These are phyloP conservation scores for Erodium maritimum DNA, from an alignment of 345 rosid genomes.

Conservation along the genomic window DNA sequence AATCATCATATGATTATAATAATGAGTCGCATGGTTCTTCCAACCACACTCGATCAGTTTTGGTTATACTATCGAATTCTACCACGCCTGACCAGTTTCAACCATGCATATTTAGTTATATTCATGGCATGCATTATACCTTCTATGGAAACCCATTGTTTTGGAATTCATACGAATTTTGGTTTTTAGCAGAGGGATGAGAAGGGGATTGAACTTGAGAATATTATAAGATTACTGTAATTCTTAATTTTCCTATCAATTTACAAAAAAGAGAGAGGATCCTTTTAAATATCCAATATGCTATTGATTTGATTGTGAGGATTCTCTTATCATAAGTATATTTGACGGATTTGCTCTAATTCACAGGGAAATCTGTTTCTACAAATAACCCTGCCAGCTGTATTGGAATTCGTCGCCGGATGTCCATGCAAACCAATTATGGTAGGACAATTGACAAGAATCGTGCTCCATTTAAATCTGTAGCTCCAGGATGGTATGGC, in stretches of 20 bases:
- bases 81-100: too few species aligned
- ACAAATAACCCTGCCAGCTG: constrained; percentile 18
- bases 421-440: constrained; percentile 24
- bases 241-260: too few species aligned
- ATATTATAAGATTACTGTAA: not conserved
- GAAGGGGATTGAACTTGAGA: not conserved
- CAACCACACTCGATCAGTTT: not conserved
- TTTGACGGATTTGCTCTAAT: constrained; percentile 5
- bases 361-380: constrained; percentile 29
- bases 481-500: constrained; percentile 28
- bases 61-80: not conserved
- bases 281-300: not conserved
- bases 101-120: too few species aligned
- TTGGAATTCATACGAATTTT: not conserved
- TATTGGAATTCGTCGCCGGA: constrained; percentile 12
- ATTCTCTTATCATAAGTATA: not conserved
- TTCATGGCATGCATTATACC: not conserved
- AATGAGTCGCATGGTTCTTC: not conserved
- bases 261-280: too few species aligned
- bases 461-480: constrained; percentile 24
- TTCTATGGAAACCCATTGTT: not conserved
- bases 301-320: not conserved
- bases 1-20: not conserved
- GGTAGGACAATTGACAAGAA: constrained; percentile 31
- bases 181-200: not conserved